These are phyloP conservation scores for Westerdykella sp. DNA, from an alignment of 2,329 filamentous ascomycete species.

Conservation along the genomic window DNA sequence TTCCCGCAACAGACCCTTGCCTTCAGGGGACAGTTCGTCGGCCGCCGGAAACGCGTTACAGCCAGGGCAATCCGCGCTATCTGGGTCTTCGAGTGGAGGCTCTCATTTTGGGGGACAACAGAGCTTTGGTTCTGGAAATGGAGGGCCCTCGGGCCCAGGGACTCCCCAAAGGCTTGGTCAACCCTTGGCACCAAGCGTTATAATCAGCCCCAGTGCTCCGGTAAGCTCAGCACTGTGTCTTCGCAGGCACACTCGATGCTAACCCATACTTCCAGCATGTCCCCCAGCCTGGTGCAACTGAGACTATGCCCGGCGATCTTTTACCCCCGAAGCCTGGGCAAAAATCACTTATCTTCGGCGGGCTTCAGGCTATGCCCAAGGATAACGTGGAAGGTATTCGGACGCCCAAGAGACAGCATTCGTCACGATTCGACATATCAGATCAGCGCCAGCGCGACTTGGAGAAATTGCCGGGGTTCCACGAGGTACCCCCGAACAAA, in stretches of 20 bases:
- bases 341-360: slow-evolving; percentile 83
- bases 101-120: slow-evolving; percentile 31
- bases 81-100: slow-evolving; percentile 24
- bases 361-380: slow-evolving; percentile 88
- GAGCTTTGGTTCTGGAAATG: slow-evolving; percentile 38
- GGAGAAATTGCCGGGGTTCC: slow-evolving; percentile 95
- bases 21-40: slow-evolving; percentile 35
- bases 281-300: slow-evolving; percentile 84
- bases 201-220: slow-evolving; percentile 90
- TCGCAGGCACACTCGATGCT: slow-evolving; percentile 2
- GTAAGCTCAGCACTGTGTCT: slow-evolving; percentile 19
- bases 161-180: slow-evolving; percentile 59
- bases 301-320: slow-evolving; percentile 97
- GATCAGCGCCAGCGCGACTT: slow-evolving; percentile 82
- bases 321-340: slow-evolving; percentile 86
- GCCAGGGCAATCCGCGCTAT: slow-evolving; percentile 26
- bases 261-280: slow-evolving; percentile 58
- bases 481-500: slow-evolving; percentile 91
- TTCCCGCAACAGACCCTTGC: slow-evolving; percentile 72
- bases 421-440: slow-evolving; percentile 95
- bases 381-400: slow-evolving; percentile 92
- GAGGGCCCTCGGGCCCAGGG: slow-evolving; percentile 42
- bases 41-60: slow-evolving; percentile 22
- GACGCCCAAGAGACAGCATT: slow-evolving; percentile 94
- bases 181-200: slow-evolving; percentile 72